Percentiles rank a stretch among this genome's conserved stretches.
phyloP scores from a whole-genome alignment of 2,329 filamentous ascomycete species.

The Endothia cerciana region DNA sequence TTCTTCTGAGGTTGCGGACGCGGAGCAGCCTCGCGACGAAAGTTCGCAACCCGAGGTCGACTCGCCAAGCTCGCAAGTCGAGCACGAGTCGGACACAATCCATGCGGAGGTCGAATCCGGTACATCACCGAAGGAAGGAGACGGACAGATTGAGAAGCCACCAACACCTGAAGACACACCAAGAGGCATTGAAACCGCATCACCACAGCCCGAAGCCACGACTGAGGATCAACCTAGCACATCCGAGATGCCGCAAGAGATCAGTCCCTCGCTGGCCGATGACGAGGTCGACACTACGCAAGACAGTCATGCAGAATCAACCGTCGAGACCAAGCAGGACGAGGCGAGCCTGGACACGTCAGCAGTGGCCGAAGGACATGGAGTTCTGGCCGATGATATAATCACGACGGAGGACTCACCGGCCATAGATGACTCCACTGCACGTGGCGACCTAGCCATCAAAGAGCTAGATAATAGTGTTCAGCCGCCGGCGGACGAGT shows the following conservation, averaged over 20 bases:
- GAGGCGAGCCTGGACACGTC: not conserved
- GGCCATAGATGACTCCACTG: not conserved
- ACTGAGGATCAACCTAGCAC: not conserved
- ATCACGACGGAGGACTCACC: not conserved
- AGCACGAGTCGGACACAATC: not conserved
- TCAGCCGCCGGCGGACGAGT: not conserved
- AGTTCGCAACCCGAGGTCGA: not conserved
- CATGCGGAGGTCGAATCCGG: conserved; percentile 3
- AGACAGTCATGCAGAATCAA: not conserved
- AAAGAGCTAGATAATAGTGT: not conserved
- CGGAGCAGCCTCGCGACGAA: conserved; percentile 1
- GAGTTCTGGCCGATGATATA: not conserved
- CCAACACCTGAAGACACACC: not conserved
- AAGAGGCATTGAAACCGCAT: conserved; percentile 3
- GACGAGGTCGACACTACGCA: not conserved
- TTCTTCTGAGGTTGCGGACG: not conserved
- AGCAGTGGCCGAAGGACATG: not conserved
- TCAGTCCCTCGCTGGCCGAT: not conserved
- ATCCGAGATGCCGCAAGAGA: not conserved
- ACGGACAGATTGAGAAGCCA: not conserved
- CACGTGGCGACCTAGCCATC: not conserved
- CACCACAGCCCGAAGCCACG: not conserved
- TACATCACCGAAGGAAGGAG: conserved; percentile 3
- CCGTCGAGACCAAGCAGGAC: not conserved
- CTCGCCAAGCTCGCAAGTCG: conserved; percentile 3